These are phyloP conservation scores for Aspergillus awamori DNA, from an alignment of 2,329 filamentous ascomycete species.

Conservation along the genomic window DNA sequence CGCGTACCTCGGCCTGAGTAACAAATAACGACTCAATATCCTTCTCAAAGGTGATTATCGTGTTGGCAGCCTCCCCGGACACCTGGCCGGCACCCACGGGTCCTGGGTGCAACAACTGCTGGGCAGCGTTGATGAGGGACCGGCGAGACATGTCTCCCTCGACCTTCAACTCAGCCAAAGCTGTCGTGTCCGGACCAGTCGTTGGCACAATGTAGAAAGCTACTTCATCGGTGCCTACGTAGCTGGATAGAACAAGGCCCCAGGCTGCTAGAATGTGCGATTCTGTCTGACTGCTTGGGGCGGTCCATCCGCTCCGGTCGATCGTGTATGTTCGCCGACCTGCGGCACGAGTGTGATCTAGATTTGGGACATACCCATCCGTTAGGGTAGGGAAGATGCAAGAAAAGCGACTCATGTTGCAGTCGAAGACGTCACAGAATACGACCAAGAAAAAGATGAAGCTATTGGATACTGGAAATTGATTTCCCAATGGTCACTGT, in stretches of 20 bases:
- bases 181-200: not conserved
- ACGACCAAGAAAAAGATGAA: no score
- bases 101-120: not conserved
- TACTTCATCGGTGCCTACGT: not conserved
- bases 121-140: not conserved
- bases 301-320: not conserved
- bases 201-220: not conserved
- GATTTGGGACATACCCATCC: not conserved
- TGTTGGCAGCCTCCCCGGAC: not conserved
- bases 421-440: no score
- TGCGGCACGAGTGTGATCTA: not conserved
- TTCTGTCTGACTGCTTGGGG: not conserved
- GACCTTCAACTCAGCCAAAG: not conserved
- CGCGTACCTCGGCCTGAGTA: not conserved
- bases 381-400: not conserved
- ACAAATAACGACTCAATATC: not conserved
- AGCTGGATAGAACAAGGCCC: not conserved
- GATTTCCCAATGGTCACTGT: no score
- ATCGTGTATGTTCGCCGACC: not conserved
- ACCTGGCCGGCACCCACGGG: not conserved
- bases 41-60: not conserved
- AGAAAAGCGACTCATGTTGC: not conserved
- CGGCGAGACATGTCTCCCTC: not conserved
- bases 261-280: not conserved
- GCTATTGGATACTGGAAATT: no score